Percentiles rank a stretch among this genome's conserved stretches.
Evolutionary conservation across 805 yeast species (phyloP).

Genomic region (Saccharomyces jurei): DNA sequence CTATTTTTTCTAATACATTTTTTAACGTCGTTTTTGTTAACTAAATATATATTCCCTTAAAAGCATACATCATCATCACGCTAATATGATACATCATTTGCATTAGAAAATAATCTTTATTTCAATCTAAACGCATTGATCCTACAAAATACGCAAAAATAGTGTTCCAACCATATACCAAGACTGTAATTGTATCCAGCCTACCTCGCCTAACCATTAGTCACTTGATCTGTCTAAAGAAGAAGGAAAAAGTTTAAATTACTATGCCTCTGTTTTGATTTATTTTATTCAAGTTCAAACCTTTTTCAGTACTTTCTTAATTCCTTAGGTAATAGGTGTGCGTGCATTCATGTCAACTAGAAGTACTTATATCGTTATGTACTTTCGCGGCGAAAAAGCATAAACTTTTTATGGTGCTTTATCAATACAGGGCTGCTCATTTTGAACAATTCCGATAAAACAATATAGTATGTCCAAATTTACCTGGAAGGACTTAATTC

Average conservation of each 20-base stretch:
- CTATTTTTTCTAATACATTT: neutral
- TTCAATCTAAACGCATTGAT: neutral
- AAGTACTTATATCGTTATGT: neutral
- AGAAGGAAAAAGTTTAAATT: neutral
- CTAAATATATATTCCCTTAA: neutral
- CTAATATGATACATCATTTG: too few species aligned
- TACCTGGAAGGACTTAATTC: slow-evolving; percentile 42
- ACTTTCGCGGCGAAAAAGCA: neutral
- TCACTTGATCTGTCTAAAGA: too few species aligned
- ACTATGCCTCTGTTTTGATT: neutral
- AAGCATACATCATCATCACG: too few species aligned
- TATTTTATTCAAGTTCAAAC: neutral
- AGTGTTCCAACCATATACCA: too few species aligned
- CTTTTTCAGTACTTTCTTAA: neutral
- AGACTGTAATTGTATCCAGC: neutral
- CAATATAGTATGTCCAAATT: slow-evolving; percentile 36
- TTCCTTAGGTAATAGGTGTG: neutral
- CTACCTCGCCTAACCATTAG: neutral
- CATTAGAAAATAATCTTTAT: too few species aligned
- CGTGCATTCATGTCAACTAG: neutral
- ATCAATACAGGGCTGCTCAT: neutral
- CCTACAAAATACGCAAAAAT: too few species aligned
- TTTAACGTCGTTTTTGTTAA: neutral
- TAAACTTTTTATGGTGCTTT: neutral
- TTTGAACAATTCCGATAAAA: neutral